These are phyloP conservation scores for Thuidium tamariscinum DNA, from an alignment of 225 moss, liverwort and hornwort genomes.

Conservation along the genomic window DNA sequence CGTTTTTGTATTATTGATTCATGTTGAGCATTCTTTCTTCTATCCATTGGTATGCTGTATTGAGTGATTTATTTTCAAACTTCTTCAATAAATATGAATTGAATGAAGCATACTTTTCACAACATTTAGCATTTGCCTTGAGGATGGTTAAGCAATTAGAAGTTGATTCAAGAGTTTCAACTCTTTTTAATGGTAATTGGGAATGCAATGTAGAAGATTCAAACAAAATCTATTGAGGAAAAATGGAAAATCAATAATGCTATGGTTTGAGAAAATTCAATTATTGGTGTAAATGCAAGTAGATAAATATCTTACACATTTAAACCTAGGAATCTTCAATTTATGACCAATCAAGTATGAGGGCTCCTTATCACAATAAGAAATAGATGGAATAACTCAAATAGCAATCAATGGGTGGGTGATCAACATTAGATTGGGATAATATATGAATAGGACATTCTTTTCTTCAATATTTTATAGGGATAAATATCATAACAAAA, in stretches of 20 bases:
- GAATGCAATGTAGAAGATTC: accelerated
- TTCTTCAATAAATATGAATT: neutral
- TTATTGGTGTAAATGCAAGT: accelerated
- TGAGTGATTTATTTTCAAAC: neutral
- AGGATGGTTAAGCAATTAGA: neutral
- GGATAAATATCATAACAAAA: too few species aligned
- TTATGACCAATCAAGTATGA: neutral
- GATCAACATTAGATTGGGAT: neutral
- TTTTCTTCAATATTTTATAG: too few species aligned
- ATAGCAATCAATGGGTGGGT: neutral
- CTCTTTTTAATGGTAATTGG: neutral
- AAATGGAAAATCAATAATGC: neutral
- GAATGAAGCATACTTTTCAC: neutral
- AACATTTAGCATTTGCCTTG: neutral
- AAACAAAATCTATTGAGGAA: neutral
- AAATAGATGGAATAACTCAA: neutral
- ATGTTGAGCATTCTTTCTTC: neutral
- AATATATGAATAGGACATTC: too few species aligned
- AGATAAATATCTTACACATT: neutral
- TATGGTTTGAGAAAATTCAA: neutral
- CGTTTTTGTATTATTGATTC: neutral
- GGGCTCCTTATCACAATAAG: neutral
- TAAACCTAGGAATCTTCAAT: neutral
- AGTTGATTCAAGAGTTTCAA: neutral
- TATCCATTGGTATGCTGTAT: neutral